Evolutionary conservation across 441 rosid species (phyloP).

Genomic region (Euphorbia corollata): DNA sequence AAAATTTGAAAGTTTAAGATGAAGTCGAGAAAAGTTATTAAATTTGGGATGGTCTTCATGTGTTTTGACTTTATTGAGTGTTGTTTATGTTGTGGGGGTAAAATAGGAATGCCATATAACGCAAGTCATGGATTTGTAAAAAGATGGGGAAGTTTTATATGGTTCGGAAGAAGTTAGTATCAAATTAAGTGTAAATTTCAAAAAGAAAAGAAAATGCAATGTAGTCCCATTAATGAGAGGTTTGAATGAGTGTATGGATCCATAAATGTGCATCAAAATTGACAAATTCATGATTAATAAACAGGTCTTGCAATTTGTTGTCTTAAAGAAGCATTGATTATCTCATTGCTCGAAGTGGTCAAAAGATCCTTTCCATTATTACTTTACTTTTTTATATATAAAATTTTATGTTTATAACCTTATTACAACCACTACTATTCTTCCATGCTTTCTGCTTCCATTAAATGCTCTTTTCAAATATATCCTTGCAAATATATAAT

Average conservation of each 20-base stretch:
- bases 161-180: neutral
- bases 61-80: too few relatives aligned
- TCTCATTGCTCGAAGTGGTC: constrained; percentile 32
- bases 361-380: neutral
- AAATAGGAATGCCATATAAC: too few relatives aligned
- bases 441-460: neutral
- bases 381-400: too few relatives aligned
- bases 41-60: too few relatives aligned
- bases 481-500: too few relatives aligned
- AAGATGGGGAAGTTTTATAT: neutral
- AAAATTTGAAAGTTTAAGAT: too few relatives aligned
- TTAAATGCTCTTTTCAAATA: too few relatives aligned
- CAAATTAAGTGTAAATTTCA: neutral
- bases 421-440: neutral
- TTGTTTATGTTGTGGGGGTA: too few relatives aligned
- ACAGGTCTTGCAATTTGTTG: constrained; percentile 3
- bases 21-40: too few relatives aligned
- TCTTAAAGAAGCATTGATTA: constrained; percentile 22
- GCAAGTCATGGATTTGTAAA: neutral
- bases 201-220: neutral
- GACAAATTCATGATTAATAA: constrained; percentile 20
- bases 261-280: neutral
- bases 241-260: constrained; percentile 18
- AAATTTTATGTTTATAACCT: too few relatives aligned
- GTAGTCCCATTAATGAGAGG: constrained; percentile 30